Base-by-base conservation (phyloP, 2,329 filamentous ascomycete species). In the Aspergillus thermomutatus region DNA sequence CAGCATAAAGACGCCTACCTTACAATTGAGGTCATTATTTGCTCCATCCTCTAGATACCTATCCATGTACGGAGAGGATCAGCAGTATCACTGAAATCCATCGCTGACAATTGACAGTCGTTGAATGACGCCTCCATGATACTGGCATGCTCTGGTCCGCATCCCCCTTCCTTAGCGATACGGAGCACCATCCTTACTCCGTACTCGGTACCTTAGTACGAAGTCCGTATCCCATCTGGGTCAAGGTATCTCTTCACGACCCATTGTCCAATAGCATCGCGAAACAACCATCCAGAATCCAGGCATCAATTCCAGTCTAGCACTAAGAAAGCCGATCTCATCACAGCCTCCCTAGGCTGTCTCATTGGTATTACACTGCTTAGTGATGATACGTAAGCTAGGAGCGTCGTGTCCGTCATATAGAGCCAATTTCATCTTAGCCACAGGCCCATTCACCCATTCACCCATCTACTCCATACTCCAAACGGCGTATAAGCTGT, bases 261-360 rank as follows among this genome's bases (percentile, higher is more conserved):
- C 48, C 28, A 50, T 50, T 50, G 49, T n/a, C 49, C 49, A 50
- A 50, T 50, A 11, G 23, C 11, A 7, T 4, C 11, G 11, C 17
- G 17, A 8, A 45, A 11, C 53, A 62, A 54, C 54, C 59, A 55
- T 60, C 57, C 57, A 41, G 52, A 58, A 54, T 45, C 55, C 48
- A 54, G 51, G 48, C 55, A 55, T 52, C 50, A 37, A 40, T 56
- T 34, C 14, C 8, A 46, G 5, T 4, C 14, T 8, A 21, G 40
- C 40, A 43, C 40, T 43, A 43, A 19, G 19, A 23, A 43, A 23
- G n/a, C n/a, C 8, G 40, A 17, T 25, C 23, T 23, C 43, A 46
- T 46, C 43, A 46, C 43, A 46, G 43, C 43, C 43, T 46, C 43
- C 23, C 23, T 46, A 2, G 4, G 11, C 11, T 26, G 43, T 46